phyloP scores from a whole-genome alignment of 2,329 filamentous ascomycete species.

The Botryotinia globosa region DNA sequence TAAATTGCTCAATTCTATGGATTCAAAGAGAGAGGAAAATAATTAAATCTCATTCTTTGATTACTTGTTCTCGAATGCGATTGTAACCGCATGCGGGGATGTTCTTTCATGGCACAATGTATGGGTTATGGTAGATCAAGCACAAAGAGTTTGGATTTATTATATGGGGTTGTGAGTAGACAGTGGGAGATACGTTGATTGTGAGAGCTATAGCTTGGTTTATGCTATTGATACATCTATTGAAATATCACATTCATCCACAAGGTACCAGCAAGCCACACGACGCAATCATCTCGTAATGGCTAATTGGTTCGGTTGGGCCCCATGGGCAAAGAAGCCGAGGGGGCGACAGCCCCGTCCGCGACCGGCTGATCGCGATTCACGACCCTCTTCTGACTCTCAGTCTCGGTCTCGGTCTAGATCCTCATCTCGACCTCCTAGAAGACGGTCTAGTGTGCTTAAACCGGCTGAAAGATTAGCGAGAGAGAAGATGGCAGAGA shows the following conservation, averaged over 20 bases:
- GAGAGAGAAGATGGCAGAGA: not conserved
- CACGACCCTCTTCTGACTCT: no score
- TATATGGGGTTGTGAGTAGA: slow-evolving; percentile 2
- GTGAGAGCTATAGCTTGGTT: not conserved
- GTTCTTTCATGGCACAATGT: not conserved
- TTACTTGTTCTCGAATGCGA: not conserved
- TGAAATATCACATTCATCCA: not conserved
- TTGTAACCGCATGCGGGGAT: slow-evolving; percentile 15
- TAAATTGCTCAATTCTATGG: not conserved
- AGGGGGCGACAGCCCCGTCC: no score
- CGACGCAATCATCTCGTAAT: not conserved
- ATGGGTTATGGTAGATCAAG: no score
- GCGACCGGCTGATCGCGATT: not conserved
- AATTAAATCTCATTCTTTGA: not conserved
- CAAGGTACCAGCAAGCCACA: not conserved
- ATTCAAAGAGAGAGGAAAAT: not conserved
- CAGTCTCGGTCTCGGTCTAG: no score
- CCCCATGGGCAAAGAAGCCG: not conserved
- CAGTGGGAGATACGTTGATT: not conserved
- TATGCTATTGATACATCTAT: not conserved
- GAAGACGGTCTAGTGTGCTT: not conserved
- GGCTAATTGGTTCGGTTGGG: slow-evolving; percentile 1
- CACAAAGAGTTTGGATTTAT: slow-evolving; percentile 7
- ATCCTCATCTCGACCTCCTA: not conserved
- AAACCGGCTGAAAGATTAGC: not conserved